Percentiles rank a stretch among this genome's conserved stretches.
Conservation (phyloP, 2,329 filamentous ascomycete species). For the Fusarium devonianum region DNA sequence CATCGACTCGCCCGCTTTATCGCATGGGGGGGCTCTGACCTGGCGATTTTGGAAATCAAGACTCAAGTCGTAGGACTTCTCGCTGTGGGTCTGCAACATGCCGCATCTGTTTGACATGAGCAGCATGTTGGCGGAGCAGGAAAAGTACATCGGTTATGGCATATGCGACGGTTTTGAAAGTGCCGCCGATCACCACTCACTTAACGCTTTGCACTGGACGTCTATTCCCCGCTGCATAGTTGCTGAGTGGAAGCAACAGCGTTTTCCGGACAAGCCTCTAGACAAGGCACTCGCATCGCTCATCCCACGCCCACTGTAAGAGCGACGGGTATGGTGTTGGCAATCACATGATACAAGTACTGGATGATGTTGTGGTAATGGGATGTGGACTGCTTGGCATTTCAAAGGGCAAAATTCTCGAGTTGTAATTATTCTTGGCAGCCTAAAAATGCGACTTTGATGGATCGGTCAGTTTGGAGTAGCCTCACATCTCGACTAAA, state of each 20-base stretch:
- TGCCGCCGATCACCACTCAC: fast-evolving
- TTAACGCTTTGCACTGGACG: background rate
- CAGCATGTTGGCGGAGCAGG: background rate
- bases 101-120: background rate
- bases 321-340: too few species aligned
- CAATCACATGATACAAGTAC: too few species aligned
- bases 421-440: too few species aligned
- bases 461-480: too few species aligned
- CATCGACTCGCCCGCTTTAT: background rate
- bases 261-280: too few species aligned
- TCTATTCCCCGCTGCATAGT: background rate
- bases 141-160: background rate
- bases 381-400: too few species aligned
- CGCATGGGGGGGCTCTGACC: background rate
- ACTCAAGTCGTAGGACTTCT: background rate
- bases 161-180: background rate
- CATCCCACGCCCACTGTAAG: too few species aligned
- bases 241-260: background rate
- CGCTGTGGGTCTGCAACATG: background rate
- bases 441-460: too few species aligned
- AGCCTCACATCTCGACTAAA: too few species aligned
- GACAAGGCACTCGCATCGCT: too few species aligned
- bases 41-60: background rate
- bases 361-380: too few species aligned
- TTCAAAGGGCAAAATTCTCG: too few species aligned